phyloP scores from a whole-genome alignment of 2,329 filamentous ascomycete species.

The Ceratocystis huliohia region DNA sequence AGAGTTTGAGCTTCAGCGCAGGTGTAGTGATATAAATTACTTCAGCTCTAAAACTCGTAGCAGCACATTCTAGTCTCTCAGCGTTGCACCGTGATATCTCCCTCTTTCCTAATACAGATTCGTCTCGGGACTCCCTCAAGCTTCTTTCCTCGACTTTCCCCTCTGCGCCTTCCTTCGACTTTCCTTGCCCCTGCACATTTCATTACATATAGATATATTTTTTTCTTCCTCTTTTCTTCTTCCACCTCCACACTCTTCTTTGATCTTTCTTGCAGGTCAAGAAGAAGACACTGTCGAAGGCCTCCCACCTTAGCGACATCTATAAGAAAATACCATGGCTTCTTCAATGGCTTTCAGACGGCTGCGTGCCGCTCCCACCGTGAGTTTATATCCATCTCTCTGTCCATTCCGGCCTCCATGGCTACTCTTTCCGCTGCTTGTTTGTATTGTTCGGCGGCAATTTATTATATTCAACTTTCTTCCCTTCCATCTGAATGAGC shows the following conservation, averaged over 20 bases:
- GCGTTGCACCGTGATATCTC: background rate
- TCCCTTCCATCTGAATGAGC: background rate
- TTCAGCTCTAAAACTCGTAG: background rate
- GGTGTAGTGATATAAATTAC: background rate
- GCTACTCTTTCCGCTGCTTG: slow-evolving; percentile 12
- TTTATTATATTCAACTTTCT: background rate
- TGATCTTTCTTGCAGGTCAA: slow-evolving; percentile 8
- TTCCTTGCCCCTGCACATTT: slow-evolving; percentile 13
- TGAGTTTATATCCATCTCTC: slow-evolving; percentile 30
- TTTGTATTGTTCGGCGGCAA: background rate
- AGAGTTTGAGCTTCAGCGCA: background rate
- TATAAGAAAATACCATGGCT: slow-evolving; percentile 34
- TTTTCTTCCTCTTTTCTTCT: slow-evolving; percentile 11
- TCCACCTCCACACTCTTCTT: background rate
- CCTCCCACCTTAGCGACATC: slow-evolving; percentile 4
- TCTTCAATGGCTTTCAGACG: slow-evolving; percentile 53
- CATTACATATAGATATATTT: slow-evolving; percentile 11
- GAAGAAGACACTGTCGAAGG: slow-evolving; percentile 3
- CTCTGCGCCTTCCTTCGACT: slow-evolving; percentile 14
- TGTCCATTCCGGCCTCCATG: slow-evolving; percentile 22
- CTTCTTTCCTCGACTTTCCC: slow-evolving; percentile 9
- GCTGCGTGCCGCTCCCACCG: slow-evolving; percentile 43
- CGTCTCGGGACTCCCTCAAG: slow-evolving; percentile 3
- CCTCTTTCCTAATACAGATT: slow-evolving; percentile 1
- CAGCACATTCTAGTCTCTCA: background rate